Base-by-base conservation (phyloP, 208 protist genomes). In the Trypanosoma melophagium region DNA sequence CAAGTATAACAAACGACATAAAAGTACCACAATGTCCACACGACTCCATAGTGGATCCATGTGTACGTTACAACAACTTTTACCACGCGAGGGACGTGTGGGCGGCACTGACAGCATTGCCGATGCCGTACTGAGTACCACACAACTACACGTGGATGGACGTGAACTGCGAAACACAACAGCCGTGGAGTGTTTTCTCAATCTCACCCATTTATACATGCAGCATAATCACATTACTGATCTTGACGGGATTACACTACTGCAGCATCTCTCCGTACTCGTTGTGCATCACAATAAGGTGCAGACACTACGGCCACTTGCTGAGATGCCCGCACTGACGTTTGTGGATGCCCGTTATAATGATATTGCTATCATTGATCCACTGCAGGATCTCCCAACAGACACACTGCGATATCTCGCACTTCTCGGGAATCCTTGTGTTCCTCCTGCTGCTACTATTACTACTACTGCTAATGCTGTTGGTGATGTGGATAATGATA, bases 251-350 rank as follows among this genome's bases (percentile, higher is more conserved):
- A 47, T 95, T 22, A 61, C 79, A 51, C 71, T 95, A 53, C 77
- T 92, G 16, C 60, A 57, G 7, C 72, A 90, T 24, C 77, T 95
- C 13, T 71, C 67, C 16, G 85, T 92, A 68, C 60, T 92, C 7
- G 89, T 92, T 28, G 67, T 90, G 31, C 83, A 87, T 61, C 89
- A 95, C 74, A 95, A 95, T 59, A 19, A 28, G 0, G 65, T 95
- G 35, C 51, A 50, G n/a, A 75, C 74, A 16, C 63, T 90, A 21
- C 76, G 65, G 16, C 78, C 84, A 24, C 69, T 93, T 17, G 78
- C 76, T 4, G 31, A 65, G 24, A 60, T 95, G 10, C 60, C 70
- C 31, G 22, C 64, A 16, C 70, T 95, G 50, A 77, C 68, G 7
- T 93, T 85, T 72, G 35, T 95, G 1, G 86, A 95, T 62, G 76